These are phyloP conservation scores for Pythium chondricola DNA, from an alignment of 352 stramenopile genomes.

Conservation along the genomic window DNA sequence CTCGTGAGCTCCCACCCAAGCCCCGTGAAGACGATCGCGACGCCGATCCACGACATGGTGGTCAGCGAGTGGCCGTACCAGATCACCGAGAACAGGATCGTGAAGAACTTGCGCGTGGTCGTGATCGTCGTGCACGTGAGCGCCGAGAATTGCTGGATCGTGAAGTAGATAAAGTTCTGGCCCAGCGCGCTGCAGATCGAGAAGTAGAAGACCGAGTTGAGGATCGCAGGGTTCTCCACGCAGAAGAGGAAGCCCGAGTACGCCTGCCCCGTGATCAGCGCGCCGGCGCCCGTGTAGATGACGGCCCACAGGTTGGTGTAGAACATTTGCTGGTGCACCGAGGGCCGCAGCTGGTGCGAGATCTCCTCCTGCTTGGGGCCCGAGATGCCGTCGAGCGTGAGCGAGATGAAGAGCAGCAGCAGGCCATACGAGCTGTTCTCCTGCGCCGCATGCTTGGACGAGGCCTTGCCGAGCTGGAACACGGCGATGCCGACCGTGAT, in stretches of 20 bases:
- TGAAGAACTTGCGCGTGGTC: constrained; percentile 99
- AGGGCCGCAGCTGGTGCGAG: constrained; percentile 58
- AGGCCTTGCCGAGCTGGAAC: constrained; percentile 86
- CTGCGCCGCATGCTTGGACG: constrained; percentile 59
- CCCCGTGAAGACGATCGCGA: constrained; percentile 89
- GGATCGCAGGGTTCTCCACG: constrained; percentile 75
- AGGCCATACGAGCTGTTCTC: constrained; percentile 90
- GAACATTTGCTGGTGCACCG: constrained; percentile 88
- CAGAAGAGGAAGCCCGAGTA: constrained; percentile 72
- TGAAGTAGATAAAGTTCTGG: constrained; percentile 99
- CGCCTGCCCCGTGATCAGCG: constrained; percentile 69
- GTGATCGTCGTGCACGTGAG: constrained; percentile 99
- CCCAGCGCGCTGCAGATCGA: constrained; percentile 94
- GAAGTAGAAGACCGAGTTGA: constrained; percentile 90
- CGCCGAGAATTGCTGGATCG: constrained; percentile 96
- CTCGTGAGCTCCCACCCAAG: constrained; percentile 78
- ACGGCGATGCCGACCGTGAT: constrained; percentile 88
- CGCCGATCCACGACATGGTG: constrained; percentile 87
- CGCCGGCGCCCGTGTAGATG: constrained; percentile 74
- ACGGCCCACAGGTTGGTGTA: constrained; percentile 88
- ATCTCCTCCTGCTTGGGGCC: constrained; percentile 95
- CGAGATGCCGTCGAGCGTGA: constrained; percentile 94
- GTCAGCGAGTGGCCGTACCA: constrained; percentile 94
- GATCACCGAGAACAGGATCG: constrained; percentile 96
- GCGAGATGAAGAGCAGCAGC: constrained; percentile 85